Evolutionary conservation across 208 protist genomes (phyloP).

Genomic region (Leishmania braziliensis): DNA sequence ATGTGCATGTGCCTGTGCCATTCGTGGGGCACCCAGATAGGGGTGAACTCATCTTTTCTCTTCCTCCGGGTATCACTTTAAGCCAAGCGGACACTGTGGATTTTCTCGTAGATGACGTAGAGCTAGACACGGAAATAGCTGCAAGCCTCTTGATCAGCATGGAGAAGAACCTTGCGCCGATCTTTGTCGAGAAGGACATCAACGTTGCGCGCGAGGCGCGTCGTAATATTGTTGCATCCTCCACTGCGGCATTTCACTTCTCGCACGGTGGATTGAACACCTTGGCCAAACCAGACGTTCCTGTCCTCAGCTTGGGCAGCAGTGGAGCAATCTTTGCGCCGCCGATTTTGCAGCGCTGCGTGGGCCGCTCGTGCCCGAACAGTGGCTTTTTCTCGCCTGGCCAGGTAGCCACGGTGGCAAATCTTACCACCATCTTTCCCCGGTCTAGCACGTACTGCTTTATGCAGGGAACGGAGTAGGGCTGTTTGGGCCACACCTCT

Average conservation of each 20-base stretch:
- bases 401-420: constrained; percentile 65
- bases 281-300: constrained; percentile 62
- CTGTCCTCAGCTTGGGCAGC: constrained; percentile 62
- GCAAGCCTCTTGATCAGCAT: constrained; percentile 64
- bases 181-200: constrained; percentile 74
- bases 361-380: constrained; percentile 66
- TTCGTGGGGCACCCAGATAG: constrained; percentile 73
- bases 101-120: constrained; percentile 81
- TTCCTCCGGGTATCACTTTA: constrained; percentile 43
- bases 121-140: constrained; percentile 79
- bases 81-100: constrained; percentile 39
- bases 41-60: constrained; percentile 44
- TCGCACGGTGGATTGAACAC: constrained; percentile 83
- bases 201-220: constrained; percentile 72
- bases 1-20: constrained; percentile 59
- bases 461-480: constrained; percentile 65
- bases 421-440: constrained; percentile 57
- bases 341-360: constrained; percentile 72
- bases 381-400: constrained; percentile 77
- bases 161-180: constrained; percentile 50
- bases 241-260: constrained; percentile 75
- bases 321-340: constrained; percentile 60
- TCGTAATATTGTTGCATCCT: constrained; percentile 71
- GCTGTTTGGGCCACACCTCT: not conserved
- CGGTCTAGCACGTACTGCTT: constrained; percentile 81